These are phyloP conservation scores for Vigna mungo DNA, from an alignment of 306 rosid species.

Conservation along the genomic window DNA sequence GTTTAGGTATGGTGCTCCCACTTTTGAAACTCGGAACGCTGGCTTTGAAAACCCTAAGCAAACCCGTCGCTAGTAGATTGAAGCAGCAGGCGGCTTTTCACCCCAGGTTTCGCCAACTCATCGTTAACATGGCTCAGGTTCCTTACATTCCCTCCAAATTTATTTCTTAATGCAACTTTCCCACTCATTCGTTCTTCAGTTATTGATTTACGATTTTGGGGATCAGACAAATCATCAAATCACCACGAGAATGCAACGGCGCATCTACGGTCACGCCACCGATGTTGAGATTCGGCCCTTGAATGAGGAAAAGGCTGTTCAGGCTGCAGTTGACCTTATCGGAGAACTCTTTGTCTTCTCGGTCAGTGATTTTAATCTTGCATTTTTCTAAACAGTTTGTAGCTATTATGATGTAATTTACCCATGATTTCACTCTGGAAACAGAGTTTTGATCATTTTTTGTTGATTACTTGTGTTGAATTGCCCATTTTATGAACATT, in stretches of 20 bases:
- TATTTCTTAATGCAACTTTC: not conserved
- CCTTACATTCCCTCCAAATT: constrained; percentile 3
- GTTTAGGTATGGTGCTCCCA: constrained; percentile 57
- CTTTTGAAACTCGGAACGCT: constrained; percentile 86
- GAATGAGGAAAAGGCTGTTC: constrained; percentile 94
- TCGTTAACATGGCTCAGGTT: constrained; percentile 73
- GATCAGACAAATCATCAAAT: constrained; percentile 76
- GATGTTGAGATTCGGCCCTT: constrained; percentile 89
- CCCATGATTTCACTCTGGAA: not conserved
- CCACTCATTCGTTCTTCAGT: not conserved
- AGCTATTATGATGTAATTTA: not conserved
- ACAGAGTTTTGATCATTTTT: not conserved
- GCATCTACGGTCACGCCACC: constrained; percentile 83
- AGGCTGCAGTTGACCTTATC: constrained; percentile 86
- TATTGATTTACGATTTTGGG: constrained; percentile 30
- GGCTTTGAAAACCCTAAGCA: constrained; percentile 81
- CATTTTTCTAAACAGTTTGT: not conserved
- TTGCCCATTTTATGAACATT: not conserved
- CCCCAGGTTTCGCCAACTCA: constrained; percentile 79
- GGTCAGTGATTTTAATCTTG: constrained; percentile 47
- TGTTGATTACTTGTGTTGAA: not conserved
- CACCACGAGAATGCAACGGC: constrained; percentile 83
- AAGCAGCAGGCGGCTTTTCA: constrained; percentile 77
- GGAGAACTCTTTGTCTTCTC: constrained; percentile 90
- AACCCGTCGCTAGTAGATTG: constrained; percentile 80